These are phyloP conservation scores for Aspergillus sp. DNA, from an alignment of 2,329 filamentous ascomycete genomes.

Conservation along the genomic window DNA sequence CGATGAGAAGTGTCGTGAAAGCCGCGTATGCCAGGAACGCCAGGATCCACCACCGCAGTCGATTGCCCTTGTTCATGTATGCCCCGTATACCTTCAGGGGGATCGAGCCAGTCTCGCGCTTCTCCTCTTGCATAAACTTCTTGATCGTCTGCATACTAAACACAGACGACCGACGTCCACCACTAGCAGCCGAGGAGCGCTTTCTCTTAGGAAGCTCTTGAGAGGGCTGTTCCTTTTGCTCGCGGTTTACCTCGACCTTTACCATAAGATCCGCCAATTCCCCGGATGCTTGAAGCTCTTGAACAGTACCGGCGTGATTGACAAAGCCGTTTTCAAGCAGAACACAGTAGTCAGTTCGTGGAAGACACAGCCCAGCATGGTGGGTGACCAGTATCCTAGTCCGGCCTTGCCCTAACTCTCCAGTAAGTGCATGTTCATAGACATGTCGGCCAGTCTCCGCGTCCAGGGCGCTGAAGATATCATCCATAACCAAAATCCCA, in stretches of 20 bases:
- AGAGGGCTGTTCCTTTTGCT: slow-evolving; percentile 13
- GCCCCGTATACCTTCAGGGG: slow-evolving; percentile 65
- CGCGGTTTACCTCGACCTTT: slow-evolving; percentile 38
- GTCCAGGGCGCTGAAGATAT: slow-evolving; percentile 80
- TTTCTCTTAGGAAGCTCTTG: slow-evolving; percentile 15
- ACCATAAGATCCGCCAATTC: slow-evolving; percentile 45
- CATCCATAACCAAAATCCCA: slow-evolving; percentile 74
- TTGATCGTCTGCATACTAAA: slow-evolving; percentile 45
- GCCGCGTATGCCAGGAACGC: slow-evolving; percentile 56
- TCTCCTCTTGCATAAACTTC: slow-evolving; percentile 76
- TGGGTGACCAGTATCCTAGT: slow-evolving; percentile 81
- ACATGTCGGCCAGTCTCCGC: slow-evolving; percentile 78
- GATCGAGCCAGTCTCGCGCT: slow-evolving; percentile 68
- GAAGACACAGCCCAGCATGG: slow-evolving; percentile 69
- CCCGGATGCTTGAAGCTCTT: slow-evolving; percentile 52
- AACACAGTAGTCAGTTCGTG: slow-evolving; percentile 71
- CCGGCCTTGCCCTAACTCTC: slow-evolving; percentile 66
- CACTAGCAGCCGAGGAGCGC: slow-evolving; percentile 10
- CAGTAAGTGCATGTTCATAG: slow-evolving; percentile 72
- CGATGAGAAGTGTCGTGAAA: slow-evolving; percentile 57
- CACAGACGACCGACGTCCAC: slow-evolving; percentile 12
- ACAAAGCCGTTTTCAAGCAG: slow-evolving; percentile 69
- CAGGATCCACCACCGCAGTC: slow-evolving; percentile 59
- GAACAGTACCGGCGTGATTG: slow-evolving; percentile 62
- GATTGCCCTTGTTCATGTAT: slow-evolving; percentile 68